phyloP scores from a whole-genome alignment of 345 rosid genomes.

The Populus tremula region DNA sequence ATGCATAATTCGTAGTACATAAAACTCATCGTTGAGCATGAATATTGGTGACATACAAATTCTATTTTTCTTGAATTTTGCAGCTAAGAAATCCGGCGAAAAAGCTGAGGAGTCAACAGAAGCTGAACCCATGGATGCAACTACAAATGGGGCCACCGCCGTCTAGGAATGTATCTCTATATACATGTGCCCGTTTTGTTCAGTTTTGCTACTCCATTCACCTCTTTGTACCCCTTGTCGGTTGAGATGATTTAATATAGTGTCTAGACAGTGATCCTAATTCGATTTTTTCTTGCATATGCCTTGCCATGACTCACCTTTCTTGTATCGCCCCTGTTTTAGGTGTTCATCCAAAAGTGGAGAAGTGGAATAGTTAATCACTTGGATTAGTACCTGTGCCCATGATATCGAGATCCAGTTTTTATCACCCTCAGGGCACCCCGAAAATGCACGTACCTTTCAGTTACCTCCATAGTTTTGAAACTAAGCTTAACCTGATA shows the following conservation, averaged over 20 bases:
- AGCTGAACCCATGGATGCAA: too few relatives aligned
- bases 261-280: constrained; percentile 26
- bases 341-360: neutral
- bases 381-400: too few relatives aligned
- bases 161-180: constrained; percentile 31
- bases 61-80: neutral
- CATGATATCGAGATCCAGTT: too few relatives aligned
- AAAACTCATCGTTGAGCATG: neutral
- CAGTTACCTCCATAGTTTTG: too few relatives aligned
- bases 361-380: neutral
- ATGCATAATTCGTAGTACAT: neutral
- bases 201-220: constrained; percentile 52
- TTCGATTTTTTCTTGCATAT: neutral
- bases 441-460: too few relatives aligned
- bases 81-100: constrained; percentile 73
- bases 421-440: too few relatives aligned
- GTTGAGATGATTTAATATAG: constrained; percentile 29
- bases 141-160: constrained; percentile 43
- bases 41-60: neutral
- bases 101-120: constrained; percentile 54
- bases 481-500: too few relatives aligned
- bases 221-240: constrained; percentile 31
- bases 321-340: neutral
- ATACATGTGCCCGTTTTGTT: neutral
- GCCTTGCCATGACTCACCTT: neutral